Evolutionary conservation across 305 asterid species (phyloP).

Genomic region (Fraxinus ornus): DNA sequence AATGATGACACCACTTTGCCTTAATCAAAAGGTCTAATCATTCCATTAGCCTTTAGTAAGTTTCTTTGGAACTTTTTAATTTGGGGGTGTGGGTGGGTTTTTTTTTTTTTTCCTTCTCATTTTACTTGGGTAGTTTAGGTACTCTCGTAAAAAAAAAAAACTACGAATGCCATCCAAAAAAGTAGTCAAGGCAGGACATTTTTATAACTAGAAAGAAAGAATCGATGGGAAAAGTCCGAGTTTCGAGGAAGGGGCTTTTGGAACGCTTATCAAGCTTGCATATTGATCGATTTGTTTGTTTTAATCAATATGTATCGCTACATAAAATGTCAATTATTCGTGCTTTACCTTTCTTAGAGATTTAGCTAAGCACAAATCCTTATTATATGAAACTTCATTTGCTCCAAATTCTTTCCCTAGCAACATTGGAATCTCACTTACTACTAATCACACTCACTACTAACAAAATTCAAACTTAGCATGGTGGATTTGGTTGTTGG

Average conservation of each 20-base stretch:
- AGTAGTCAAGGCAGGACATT: background rate
- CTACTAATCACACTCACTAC: no score
- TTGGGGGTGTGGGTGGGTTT: background rate
- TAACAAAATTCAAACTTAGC: no score
- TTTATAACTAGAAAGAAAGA: no score
- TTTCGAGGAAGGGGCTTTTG: background rate
- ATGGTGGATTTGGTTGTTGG: no score
- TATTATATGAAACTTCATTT: no score
- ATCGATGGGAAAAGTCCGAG: background rate
- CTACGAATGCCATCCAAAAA: no score
- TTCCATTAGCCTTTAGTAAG: conserved; percentile 28
- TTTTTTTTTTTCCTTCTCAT: no score
- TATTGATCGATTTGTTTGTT: background rate
- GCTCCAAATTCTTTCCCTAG: background rate
- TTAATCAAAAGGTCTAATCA: conserved; percentile 46
- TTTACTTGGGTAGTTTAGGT: background rate
- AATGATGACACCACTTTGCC: conserved; percentile 29
- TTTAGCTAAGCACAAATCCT: background rate
- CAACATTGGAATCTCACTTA: no score
- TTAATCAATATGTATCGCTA: no score
- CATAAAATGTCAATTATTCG: background rate
- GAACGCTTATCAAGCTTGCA: background rate
- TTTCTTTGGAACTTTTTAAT: background rate
- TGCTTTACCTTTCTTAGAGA: background rate
- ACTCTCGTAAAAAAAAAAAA: background rate